A percentile compares a stretch with the other conserved stretches of the same genome.
Evolutionary conservation across 176 grass and related monocot species (phyloP).

Genomic region (Ensete ventricosum): DNA sequence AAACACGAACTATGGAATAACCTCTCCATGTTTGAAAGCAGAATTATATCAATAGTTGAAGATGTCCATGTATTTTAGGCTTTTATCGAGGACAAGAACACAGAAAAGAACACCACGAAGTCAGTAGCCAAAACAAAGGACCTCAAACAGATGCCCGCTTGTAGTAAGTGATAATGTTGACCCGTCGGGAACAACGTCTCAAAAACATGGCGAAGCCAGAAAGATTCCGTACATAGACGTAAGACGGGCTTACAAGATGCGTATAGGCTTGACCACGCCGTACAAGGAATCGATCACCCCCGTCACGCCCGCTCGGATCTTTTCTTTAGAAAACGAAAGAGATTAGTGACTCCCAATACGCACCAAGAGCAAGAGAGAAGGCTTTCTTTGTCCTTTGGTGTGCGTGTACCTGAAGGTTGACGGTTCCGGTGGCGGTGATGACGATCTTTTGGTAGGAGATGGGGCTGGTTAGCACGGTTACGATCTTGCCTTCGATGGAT

Average conservation of each 20-base stretch:
- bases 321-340: background rate
- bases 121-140: background rate
- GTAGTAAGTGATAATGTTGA: background rate
- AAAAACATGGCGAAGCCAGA: background rate
- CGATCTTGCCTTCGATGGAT: slow-evolving; percentile 13
- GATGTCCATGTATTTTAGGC: too few species aligned
- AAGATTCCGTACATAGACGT: background rate
- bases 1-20: background rate
- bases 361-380: background rate
- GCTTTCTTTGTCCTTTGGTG: background rate
- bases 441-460: slow-evolving; percentile 18
- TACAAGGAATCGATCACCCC: slow-evolving; percentile 17
- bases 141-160: background rate
- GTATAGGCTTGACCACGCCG: slow-evolving; percentile 14
- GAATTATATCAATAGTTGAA: background rate
- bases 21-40: background rate
- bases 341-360: background rate
- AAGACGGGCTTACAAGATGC: slow-evolving; percentile 7
- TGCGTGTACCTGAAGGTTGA: slow-evolving; percentile 13
- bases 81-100: background rate
- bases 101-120: background rate
- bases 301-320: slow-evolving; percentile 3
- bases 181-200: background rate
- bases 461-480: background rate
- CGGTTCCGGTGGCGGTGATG: slow-evolving; percentile 12